Evolutionary conservation across 1,284 basidiomycete genomes (phyloP), one percentile per base, ranked within the genome.

Genomic region (Tilletia walkeri): DNA sequence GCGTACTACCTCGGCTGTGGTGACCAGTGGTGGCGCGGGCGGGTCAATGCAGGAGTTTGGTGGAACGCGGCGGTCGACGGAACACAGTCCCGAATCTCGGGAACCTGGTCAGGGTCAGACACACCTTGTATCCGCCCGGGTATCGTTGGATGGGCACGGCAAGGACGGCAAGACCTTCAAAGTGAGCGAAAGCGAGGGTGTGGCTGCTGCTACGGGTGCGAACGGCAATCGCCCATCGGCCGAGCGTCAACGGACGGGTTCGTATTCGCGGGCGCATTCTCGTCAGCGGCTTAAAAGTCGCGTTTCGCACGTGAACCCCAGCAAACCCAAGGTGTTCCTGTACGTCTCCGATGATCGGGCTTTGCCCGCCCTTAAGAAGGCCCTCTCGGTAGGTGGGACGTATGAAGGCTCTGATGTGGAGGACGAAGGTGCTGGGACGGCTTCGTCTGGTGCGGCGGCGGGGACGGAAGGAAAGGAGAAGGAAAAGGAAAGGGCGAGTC

Each of bases 311-410:
- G 30, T 47, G 30, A 65, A 70, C 16, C 16, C n/a, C 67, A 69
- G 10, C 18, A 20, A 72, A n/a, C 72, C 76, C 70, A 77, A 76
- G 69, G 70, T 81, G 14, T 75, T 78, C 69, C 56, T 81, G 3
- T 73, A 81, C 49, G 73, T 81, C 39, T 71, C 77, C 4, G 80
- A 81, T 54, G 50, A 61, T 41, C 73, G 80, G n/a, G 80, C 77
- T n/a, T 59, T 80, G 5, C 74, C 73, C 7, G 72, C 73, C 0
- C 72, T 81, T 4, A 74, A 75, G 47, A 74, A 75, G 20, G 80
- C 80, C n/a, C 75, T 81, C 53, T 74, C 75, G 67, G 75, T 80
- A 9, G 80, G 78, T 9, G 80, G 80, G 20, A 77, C 74, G n/a
- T 72, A 71, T 16, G 76, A 78, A 47, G 45, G 24, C 18, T 68